Percentiles rank a stretch among this genome's conserved stretches.
Conservation (phyloP, 2,329 filamentous ascomycete species). For the Myriosclerotinia duriaeana region DNA sequence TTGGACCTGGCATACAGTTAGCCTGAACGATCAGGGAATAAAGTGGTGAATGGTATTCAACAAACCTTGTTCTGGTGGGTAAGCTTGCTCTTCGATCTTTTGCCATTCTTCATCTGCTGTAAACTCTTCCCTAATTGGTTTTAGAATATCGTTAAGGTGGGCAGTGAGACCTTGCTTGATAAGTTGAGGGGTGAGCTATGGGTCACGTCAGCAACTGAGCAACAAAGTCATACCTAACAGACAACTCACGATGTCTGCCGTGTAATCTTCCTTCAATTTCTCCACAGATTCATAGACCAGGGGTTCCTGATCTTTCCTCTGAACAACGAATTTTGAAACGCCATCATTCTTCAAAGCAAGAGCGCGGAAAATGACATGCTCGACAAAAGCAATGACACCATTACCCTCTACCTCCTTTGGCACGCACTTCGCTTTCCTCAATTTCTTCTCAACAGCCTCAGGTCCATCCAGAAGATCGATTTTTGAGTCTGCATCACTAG, state of each 20-base stretch:
- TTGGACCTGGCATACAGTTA: slow-evolving; percentile 43
- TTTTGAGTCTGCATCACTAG: slow-evolving; percentile 52
- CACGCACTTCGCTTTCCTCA: slow-evolving; percentile 21
- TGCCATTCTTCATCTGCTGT: slow-evolving; percentile 76
- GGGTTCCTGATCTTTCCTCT: slow-evolving; percentile 23
- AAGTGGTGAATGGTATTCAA: slow-evolving; percentile 39
- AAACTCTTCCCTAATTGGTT: slow-evolving; percentile 75
- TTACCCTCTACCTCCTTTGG: slow-evolving; percentile 26
- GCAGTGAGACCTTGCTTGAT: slow-evolving; percentile 81
- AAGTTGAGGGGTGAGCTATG: slow-evolving; percentile 75
- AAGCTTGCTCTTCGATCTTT: slow-evolving; percentile 72
- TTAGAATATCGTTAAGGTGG: slow-evolving; percentile 70
- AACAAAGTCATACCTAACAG: background rate
- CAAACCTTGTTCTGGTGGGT: slow-evolving; percentile 69
- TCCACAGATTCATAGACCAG: slow-evolving; percentile 20
- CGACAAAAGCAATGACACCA: slow-evolving; percentile 78
- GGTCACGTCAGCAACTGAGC: slow-evolving; percentile 27
- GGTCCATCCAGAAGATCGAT: slow-evolving; percentile 23
- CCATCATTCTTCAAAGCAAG: slow-evolving; percentile 54
- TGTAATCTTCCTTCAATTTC: slow-evolving; percentile 21
- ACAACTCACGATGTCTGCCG: slow-evolving; percentile 15
- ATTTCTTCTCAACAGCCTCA: slow-evolving; percentile 22
- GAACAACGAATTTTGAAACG: slow-evolving; percentile 56
- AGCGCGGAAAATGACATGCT: slow-evolving; percentile 75
- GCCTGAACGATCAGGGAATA: background rate